A percentile compares a stretch with the other conserved stretches of the same genome.
phyloP scores from a whole-genome alignment of 164 flowering plant species.

The Piper betle region DNA sequence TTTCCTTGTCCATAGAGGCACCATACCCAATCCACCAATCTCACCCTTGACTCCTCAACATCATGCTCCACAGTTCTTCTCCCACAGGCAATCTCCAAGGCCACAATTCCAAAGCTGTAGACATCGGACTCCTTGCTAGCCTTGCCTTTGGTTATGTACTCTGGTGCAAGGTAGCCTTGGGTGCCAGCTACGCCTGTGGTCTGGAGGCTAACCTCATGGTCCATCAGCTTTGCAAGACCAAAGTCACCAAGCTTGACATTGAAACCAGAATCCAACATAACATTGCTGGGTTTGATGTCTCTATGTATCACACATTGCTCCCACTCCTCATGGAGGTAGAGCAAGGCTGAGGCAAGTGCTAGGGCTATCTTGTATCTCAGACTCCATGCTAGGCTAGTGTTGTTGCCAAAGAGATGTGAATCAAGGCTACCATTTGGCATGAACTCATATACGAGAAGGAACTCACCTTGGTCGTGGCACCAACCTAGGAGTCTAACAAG shows the following conservation, averaged over 20 bases:
- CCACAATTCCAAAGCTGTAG: conserved; percentile 29
- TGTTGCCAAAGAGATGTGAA: conserved; percentile 14
- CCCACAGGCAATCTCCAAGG: too few relatives aligned
- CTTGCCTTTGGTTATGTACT: conserved; percentile 22
- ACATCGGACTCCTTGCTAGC: conserved; percentile 47
- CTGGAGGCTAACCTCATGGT: conserved; percentile 6
- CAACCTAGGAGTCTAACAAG: conserved; percentile 38
- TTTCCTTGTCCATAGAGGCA: conserved; percentile 20
- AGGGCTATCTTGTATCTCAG: conserved; percentile 5
- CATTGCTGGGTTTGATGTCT: too few relatives aligned
- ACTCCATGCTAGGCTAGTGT: conserved; percentile 5
- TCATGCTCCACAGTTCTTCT: conserved; percentile 6
- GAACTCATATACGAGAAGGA: too few relatives aligned
- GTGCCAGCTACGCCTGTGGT: conserved; percentile 38
- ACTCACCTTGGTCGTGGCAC: conserved; percentile 30
- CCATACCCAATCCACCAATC: conserved; percentile 17
- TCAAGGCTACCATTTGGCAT: too few relatives aligned
- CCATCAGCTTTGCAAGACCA: conserved; percentile 12
- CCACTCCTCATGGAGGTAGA: conserved; percentile 13
- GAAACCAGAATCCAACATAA: neutral
- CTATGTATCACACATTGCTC: too few relatives aligned
- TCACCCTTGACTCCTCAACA: conserved; percentile 5
- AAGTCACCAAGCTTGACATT: conserved; percentile 10
- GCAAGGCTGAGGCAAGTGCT: conserved; percentile 10
- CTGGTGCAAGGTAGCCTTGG: conserved; percentile 45